These are phyloP conservation scores for Backusella tarrabulga DNA, from an alignment of 192 early-diverging fungal species.

Conservation along the genomic window DNA sequence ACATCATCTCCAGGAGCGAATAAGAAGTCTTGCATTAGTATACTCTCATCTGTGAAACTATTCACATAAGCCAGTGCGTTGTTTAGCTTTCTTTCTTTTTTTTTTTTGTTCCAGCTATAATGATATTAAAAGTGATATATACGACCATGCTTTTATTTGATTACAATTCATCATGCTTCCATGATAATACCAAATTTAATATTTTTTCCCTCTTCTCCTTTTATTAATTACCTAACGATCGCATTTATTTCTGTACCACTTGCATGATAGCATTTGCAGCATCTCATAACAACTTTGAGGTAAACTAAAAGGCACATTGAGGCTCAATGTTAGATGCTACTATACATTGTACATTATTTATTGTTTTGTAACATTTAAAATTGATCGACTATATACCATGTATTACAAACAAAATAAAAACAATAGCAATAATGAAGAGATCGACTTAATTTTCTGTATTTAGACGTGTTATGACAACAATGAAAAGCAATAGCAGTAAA, in stretches of 20 bases:
- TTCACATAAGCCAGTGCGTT: not conserved
- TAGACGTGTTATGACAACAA: slow-evolving; percentile 5
- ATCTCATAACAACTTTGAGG: not conserved
- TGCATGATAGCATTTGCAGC: slow-evolving; percentile 6
- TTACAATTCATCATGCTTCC: not conserved
- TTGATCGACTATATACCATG: slow-evolving; percentile 1
- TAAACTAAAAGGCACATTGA: not conserved
- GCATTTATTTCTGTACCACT: slow-evolving; percentile 1
- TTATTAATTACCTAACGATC: not conserved
- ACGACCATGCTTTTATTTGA: not conserved
- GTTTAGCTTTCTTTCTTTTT: not conserved
- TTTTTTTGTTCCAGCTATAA: not conserved
- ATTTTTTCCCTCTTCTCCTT: not conserved
- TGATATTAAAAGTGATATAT: not conserved
- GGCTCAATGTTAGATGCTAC: not conserved
- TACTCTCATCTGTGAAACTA: not conserved
- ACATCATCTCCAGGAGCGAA: not conserved
- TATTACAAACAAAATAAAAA: slow-evolving; percentile 7
- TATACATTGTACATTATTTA: not conserved
- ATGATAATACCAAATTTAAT: not conserved
- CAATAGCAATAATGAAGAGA: not conserved
- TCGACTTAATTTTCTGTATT: slow-evolving; percentile 8
- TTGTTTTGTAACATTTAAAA: not conserved
- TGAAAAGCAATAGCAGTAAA: not conserved
- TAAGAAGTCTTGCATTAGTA: not conserved